Evolutionary conservation across 2,329 filamentous ascomycete species (phyloP), one percentile per base, ranked within the genome.

Genomic region (Geosmithia putterillii): DNA sequence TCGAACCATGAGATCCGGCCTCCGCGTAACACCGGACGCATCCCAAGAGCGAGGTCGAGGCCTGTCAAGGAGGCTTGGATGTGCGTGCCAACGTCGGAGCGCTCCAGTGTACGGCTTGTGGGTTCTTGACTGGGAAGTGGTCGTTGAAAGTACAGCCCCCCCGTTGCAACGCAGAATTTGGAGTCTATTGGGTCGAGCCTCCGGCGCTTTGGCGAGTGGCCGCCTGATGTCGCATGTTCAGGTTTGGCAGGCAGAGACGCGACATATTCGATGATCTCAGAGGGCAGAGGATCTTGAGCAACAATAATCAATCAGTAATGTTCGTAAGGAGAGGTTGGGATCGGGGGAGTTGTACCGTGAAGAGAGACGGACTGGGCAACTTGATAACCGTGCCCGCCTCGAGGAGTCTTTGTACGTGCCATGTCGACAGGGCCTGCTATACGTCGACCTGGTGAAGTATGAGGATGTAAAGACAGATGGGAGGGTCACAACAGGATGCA

Each of bases 141-240:
- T 9, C 61, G 57, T n/a, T 47, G 51, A 41, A 64, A 46, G 5
- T 43, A 50, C 5, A 62, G 18, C 5, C n/a, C 19, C 8, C 25
- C 40, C 14, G 18, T 41, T 10, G 39, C 39, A 7, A 41, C 17
- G 25, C 39, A 41, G 10, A 41, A 41, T 3, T 6, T 7, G 22
- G 14, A 10, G n/a, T 7, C 7, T 8, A 3, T 19, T 9, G 37
- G 37, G 17, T 41, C 39, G 39, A 41, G 21, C 21, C 19, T 41
- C 19, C 39, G 39, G 9, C 39, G 39, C 23, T 41, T 41, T 9
- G 22, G 17, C 18, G 22, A 40, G n/a, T 7, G 36, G 14, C 18
- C 36, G 15, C 18, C 36, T 6, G 28, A 32, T 32, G 36, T 8
- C 17, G 36, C 36, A 38, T 38, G 17, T 9, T n/a, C 17, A 38